Base-by-base conservation (phyloP, 1,284 basidiomycete genomes). In the Sparassis latifolia region DNA sequence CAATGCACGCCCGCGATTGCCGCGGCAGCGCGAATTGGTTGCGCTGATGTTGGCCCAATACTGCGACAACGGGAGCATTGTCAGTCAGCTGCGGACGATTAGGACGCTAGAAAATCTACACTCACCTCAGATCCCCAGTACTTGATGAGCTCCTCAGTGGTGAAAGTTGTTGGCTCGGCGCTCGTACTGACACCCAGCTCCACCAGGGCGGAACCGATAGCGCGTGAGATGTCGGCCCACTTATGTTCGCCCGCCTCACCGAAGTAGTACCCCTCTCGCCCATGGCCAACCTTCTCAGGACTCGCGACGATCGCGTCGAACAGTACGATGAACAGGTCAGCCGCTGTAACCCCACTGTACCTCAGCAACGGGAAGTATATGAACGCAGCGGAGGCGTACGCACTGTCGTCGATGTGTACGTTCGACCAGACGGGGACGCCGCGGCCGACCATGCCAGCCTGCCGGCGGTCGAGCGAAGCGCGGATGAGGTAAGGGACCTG, bases 231-330 rank as follows among this genome's bases (percentile, higher is more conserved):
- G 28, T 70, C 63, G 49, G 66, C 63, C 55, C 71, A 60, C 28
- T 57, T 60, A 53, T 75, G 69, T 54, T 78, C 75, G 43, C 72
- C 75, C 49, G 71, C 73, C 57, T 74, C 74, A n/a, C 61, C 70
- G 57, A 77, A 76, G 59, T 75, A 78, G 55, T 68, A 77, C 1
- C 77, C 77, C 7, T 72, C 64, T n/a, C 64, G 64, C 7, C 77
- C 77, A 49, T 77, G 74, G 10, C 57, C 58, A 44, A 63, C 50
- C 4, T 12, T 41, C 7, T 55, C 57, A 12, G 58, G 53, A 12
- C 57, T 52, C 42, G 60, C 50, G 5, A 32, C 29, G 20, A 62
- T 52, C 2, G 50, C 52, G 42, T 65, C 58, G 41, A 60, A 58
- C 6, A 67, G 44, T n/a, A 58, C 43, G 35, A 60, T 55, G 55